Conservation (phyloP, 345 rosid genomes). For the Eucalyptus pauciflora region DNA sequence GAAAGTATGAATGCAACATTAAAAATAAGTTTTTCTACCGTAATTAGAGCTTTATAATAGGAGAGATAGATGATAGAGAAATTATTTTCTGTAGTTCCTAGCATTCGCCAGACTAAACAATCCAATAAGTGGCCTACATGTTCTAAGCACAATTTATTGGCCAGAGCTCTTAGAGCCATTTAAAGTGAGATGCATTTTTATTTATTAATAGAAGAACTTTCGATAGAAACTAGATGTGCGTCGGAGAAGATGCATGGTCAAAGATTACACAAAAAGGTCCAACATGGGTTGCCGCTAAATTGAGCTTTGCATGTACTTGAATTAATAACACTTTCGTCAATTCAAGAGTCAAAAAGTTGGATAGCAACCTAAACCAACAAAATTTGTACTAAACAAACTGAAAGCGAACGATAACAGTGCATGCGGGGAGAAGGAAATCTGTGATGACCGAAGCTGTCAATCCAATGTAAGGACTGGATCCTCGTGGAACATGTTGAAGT, state of each 20-base stretch:
- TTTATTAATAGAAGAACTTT: neutral
- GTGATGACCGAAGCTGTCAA: neutral
- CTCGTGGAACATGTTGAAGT: neutral
- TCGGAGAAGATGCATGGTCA: too few species aligned
- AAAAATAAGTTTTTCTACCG: too few species aligned
- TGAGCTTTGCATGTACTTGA: neutral
- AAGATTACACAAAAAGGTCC: neutral
- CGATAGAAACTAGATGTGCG: neutral
- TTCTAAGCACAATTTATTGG: neutral
- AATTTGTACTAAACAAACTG: neutral
- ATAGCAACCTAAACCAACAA: neutral
- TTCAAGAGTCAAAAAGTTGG: neutral
- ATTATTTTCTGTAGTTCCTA: too few species aligned
- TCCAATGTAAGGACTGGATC: neutral
- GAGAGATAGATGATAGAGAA: too few species aligned
- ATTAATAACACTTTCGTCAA: neutral
- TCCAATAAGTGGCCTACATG: neutral
- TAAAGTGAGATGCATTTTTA: neutral
- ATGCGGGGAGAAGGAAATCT: neutral
- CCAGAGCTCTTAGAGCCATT: neutral
- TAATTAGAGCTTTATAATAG: too few species aligned
- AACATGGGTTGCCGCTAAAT: neutral
- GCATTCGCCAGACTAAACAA: too few species aligned
- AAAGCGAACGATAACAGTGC: neutral
- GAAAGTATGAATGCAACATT: too few species aligned